These are phyloP conservation scores for Chernovozyma sophiae-reginae DNA, from an alignment of 1,139 yeast species.

Conservation along the genomic window DNA sequence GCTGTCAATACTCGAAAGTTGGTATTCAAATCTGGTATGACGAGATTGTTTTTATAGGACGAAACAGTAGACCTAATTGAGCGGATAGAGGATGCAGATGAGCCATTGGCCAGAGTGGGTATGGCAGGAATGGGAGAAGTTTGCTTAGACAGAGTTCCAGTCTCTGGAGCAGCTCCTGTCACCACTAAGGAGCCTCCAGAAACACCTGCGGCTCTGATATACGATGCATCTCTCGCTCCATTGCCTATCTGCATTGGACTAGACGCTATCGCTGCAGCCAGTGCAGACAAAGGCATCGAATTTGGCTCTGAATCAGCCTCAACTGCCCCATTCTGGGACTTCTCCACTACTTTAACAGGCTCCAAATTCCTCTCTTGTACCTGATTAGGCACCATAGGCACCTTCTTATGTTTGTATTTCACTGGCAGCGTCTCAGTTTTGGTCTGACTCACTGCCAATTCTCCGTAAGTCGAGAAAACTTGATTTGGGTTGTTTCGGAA, in stretches of 20 bases:
- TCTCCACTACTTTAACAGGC: background rate
- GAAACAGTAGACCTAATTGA: conserved; percentile 3
- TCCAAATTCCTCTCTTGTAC: conserved; percentile 22
- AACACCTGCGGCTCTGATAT: background rate
- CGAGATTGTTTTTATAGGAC: background rate
- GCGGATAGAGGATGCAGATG: conserved; percentile 9
- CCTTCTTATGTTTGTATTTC: conserved; percentile 26
- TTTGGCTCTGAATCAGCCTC: background rate
- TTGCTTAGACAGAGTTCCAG: background rate
- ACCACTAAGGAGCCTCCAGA: background rate
- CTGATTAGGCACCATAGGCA: conserved; percentile 35
- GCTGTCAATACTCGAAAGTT: conserved; percentile 37
- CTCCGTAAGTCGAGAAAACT: conserved; percentile 20
- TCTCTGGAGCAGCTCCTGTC: background rate
- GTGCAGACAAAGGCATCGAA: background rate
- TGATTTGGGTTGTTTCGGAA: conserved; percentile 19
- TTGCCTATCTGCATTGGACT: background rate
- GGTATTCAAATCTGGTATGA: conserved; percentile 23
- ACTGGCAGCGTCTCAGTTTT: conserved; percentile 39
- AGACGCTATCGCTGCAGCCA: background rate
- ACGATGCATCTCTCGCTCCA: background rate
- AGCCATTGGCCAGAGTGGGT: background rate
- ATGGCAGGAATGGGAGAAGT: background rate
- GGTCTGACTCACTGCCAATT: conserved; percentile 40
- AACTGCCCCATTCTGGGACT: background rate